Evolutionary conservation across 2,329 filamentous ascomycete genomes (phyloP).

Genomic region (Phoma sp.): DNA sequence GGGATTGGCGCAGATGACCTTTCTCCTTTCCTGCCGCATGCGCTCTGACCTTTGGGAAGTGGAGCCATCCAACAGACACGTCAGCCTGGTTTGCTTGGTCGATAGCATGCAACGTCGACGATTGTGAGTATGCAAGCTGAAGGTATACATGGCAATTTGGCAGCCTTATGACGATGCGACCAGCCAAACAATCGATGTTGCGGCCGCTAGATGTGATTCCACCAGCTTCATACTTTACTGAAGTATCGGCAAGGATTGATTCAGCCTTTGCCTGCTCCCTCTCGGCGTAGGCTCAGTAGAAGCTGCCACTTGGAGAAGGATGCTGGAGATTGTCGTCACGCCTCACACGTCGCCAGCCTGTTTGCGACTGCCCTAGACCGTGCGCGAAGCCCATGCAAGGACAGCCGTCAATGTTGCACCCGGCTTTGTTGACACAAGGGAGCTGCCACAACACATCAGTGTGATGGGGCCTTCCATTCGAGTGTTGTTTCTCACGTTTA

Average conservation of each 20-base stretch:
- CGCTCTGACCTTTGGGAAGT: constrained; percentile 20
- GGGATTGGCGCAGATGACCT: constrained; percentile 27
- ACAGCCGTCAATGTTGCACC: constrained; percentile 38
- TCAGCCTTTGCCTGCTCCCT: constrained; percentile 11
- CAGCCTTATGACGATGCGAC: constrained; percentile 3
- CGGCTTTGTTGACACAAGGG: constrained; percentile 30
- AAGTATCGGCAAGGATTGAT: not conserved
- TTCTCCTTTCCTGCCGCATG: constrained; percentile 16
- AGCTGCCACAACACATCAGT: constrained; percentile 22
- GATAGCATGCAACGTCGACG: constrained; percentile 18
- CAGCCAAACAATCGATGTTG: not conserved
- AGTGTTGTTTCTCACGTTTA: constrained; percentile 16
- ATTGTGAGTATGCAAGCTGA: constrained; percentile 5
- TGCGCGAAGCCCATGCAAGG: constrained; percentile 34
- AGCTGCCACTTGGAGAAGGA: constrained; percentile 6
- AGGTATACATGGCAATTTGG: constrained; percentile 1
- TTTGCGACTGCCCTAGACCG: constrained; percentile 19
- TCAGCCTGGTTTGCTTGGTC: constrained; percentile 15
- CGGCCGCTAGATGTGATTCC: not conserved
- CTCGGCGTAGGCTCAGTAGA: constrained; percentile 8
- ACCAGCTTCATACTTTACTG: not conserved
- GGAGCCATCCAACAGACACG: constrained; percentile 16
- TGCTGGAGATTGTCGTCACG: constrained; percentile 19
- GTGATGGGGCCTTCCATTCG: constrained; percentile 19
- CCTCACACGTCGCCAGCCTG: constrained; percentile 22